Base-by-base conservation (phyloP, 1,284 basidiomycete species). In the Chalciporus piperatoides region DNA sequence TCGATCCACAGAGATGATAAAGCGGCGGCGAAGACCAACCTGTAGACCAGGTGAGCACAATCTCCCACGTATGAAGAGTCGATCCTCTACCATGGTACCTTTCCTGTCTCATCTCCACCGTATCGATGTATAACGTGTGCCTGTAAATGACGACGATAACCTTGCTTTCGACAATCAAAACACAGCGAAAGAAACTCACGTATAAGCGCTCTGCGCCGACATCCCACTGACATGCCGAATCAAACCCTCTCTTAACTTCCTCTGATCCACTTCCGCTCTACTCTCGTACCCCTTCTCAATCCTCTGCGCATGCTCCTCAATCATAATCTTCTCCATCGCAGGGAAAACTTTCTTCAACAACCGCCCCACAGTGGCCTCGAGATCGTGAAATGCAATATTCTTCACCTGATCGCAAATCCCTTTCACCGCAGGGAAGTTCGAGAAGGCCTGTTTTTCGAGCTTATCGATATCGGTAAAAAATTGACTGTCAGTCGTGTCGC, bases 151-250 rank as follows among this genome's bases (percentile, higher is more conserved):
- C 4, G 23, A 12, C 0, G n/a, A 12, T 65, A 4, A 56, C 33
- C n/a, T 3, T 15, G n/a, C n/a, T n/a, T n/a, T n/a, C n/a, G n/a
- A n/a, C n/a, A 1, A 33, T 12, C 8, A 6, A 32, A n/a, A 3
- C 17, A 32, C 41, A 3, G 5, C 10, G 1, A 1, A 12, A 12
- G 6, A 38, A n/a, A 64, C 64, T 43, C 27, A 67, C 63, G 43
- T 28, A 11, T 35, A 46, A 14, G 12, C 0, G 1, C 3, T 32
- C 5, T 33, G 21, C 6, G 44, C 3, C 25, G 63, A 63, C 9
- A 33, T 8, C 3, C 23, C 10, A 7, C 68, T 70, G 10, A 70
- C 23, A 1, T 46, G 44, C n/a, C 39, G 49, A 36, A 74, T 64
- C 27, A 73, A 53, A 0, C 43, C 15, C 2, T 35, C 10, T 19